A percentile compares a stretch with the other conserved stretches of the same genome.
phyloP scores from a whole-genome alignment of 192 early-diverging fungal species.

The Entomortierella chlamydospora region DNA sequence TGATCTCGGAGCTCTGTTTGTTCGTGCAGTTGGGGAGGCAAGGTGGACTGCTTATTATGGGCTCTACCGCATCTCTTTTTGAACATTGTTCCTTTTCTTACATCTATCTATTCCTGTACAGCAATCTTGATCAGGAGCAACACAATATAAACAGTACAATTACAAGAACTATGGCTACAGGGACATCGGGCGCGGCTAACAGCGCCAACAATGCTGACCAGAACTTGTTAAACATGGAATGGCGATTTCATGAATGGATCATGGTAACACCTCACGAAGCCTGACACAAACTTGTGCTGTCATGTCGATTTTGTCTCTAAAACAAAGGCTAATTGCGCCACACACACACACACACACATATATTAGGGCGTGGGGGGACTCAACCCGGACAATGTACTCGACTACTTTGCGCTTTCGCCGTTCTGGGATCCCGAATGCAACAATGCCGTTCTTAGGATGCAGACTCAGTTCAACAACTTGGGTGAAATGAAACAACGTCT shows the following conservation, averaged over 20 bases:
- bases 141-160: no score
- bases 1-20: no score
- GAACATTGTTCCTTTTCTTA: no score
- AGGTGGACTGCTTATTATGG: no score
- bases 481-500: conserved; percentile 59
- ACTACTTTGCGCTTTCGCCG: conserved; percentile 84
- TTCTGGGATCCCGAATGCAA: conserved; percentile 87
- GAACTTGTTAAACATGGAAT: conserved; percentile 42
- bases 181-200: conserved; percentile 1
- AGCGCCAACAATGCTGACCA: conserved; percentile 9
- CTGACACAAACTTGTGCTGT: no score
- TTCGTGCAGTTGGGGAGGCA: no score
- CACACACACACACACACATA: not conserved
- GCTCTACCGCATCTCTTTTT: no score
- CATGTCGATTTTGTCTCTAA: no score
- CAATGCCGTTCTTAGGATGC: conserved; percentile 83
- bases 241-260: conserved; percentile 55
- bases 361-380: conserved; percentile 72
- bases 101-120: no score
- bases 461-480: conserved; percentile 84
- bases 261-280: conserved; percentile 37
- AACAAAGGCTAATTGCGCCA: no score
- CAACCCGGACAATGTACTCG: conserved; percentile 78
- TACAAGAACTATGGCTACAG: conserved; percentile 15
- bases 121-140: no score